These are phyloP conservation scores for Botrytis porri DNA, from an alignment of 2,329 filamentous ascomycete species.

Conservation along the genomic window DNA sequence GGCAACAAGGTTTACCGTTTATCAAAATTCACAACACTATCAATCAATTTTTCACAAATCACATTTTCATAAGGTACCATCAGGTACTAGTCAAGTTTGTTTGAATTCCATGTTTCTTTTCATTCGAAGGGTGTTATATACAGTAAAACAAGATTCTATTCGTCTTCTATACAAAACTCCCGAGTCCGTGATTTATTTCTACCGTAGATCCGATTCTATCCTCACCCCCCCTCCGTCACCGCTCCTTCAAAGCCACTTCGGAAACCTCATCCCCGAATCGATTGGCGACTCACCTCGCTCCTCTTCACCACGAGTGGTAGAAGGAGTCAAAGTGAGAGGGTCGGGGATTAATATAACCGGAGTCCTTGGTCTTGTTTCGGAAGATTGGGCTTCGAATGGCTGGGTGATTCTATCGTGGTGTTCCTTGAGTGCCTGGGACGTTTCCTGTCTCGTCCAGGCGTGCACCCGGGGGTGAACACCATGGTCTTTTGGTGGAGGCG, in stretches of 20 bases:
- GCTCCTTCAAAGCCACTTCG: background rate
- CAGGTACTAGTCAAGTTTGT: background rate
- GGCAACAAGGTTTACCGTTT: background rate
- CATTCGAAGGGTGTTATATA: background rate
- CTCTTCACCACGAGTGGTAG: background rate
- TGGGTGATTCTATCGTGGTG: background rate
- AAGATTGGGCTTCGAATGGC: background rate
- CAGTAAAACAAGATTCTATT: background rate
- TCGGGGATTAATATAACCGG: background rate
- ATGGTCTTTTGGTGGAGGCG: no score
- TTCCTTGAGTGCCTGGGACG: background rate
- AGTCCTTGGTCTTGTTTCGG: background rate
- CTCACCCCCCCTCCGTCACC: background rate
- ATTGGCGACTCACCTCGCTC: background rate
- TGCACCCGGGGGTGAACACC: background rate
- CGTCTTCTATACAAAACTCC: background rate
- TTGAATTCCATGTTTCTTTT: background rate
- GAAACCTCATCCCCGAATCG: background rate
- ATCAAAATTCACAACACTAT: background rate
- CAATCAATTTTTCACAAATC: background rate
- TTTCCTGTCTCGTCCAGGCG: background rate
- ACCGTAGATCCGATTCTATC: background rate
- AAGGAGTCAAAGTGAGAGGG: background rate
- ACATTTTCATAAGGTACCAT: background rate
- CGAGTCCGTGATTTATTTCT: no score